A percentile compares a stretch with the other conserved stretches of the same genome.
Evolutionary conservation across 768 basidiomycete species (phyloP).

Genomic region (Leccinum aurantiacum): DNA sequence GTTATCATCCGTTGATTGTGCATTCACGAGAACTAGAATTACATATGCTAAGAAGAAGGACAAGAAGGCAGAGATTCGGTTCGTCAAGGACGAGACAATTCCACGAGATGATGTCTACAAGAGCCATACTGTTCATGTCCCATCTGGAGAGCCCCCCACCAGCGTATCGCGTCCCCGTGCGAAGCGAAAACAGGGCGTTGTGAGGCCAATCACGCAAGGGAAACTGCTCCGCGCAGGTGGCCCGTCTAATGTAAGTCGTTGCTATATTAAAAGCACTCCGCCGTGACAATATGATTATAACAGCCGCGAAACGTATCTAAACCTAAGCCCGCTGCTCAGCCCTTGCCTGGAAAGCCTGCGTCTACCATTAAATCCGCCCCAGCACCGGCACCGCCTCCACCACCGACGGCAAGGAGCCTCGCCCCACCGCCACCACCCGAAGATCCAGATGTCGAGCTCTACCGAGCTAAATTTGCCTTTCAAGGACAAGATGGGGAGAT

Average conservation of each 20-base stretch:
- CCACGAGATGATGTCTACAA: conserved; percentile 84
- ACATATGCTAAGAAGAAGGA: conserved; percentile 97
- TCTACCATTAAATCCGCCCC: conserved; percentile 26
- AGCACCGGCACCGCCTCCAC: conserved; percentile 33
- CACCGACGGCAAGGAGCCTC: conserved; percentile 41
- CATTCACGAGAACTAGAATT: conserved; percentile 50
- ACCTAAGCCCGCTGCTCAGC: conserved; percentile 46
- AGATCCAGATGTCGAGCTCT: conserved; percentile 69
- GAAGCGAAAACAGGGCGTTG: conserved; percentile 83
- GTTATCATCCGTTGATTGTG: background rate
- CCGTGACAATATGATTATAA: conserved; percentile 25
- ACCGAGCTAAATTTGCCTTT: conserved; percentile 91
- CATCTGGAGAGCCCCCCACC: conserved; percentile 80
- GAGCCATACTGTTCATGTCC: conserved; percentile 85
- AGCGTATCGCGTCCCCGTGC: conserved; percentile 84
- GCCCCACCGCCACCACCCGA: conserved; percentile 56
- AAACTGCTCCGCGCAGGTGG: conserved; percentile 78
- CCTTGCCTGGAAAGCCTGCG: conserved; percentile 60
- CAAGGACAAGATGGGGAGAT: conserved; percentile 92
- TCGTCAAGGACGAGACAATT: conserved; percentile 86
- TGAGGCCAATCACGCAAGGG: conserved; percentile 82
- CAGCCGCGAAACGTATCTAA: conserved; percentile 42
- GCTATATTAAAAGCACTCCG: background rate
- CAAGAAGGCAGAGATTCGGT: conserved; percentile 84
- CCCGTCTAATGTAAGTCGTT: conserved; percentile 53